phyloP scores from a whole-genome alignment of 306 rosid genomes.

The Amphicarpaea edgeworthii region DNA sequence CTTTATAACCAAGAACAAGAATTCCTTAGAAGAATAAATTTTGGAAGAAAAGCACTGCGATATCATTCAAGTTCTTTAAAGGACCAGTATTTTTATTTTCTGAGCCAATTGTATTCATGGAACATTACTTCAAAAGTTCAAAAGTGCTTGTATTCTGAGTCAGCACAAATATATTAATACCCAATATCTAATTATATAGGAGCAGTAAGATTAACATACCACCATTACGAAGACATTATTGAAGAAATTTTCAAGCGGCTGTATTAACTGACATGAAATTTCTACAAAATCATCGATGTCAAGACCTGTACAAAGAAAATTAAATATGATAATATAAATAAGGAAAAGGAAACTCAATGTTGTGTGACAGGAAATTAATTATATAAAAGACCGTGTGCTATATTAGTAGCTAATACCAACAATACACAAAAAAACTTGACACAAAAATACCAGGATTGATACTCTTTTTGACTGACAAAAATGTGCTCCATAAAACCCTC shows the following conservation, averaged over 20 bases:
- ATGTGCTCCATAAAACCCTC: conserved; percentile 75
- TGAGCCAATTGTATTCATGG: neutral
- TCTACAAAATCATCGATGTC: conserved; percentile 72
- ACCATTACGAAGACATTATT: conserved; percentile 89
- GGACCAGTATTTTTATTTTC: conserved; percentile 17
- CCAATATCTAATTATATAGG: neutral
- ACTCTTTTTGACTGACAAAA: conserved; percentile 62
- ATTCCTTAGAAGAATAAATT: neutral
- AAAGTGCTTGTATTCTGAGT: neutral
- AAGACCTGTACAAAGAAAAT: conserved; percentile 58
- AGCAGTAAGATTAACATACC: conserved; percentile 65
- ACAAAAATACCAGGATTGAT: conserved; percentile 64
- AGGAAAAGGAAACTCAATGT: neutral
- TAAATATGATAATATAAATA: conserved; percentile 7
- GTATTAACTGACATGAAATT: conserved; percentile 75
- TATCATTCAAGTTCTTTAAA: conserved; percentile 13
- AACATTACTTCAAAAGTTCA: neutral
- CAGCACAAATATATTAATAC: conserved; percentile 1
- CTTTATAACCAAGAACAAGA: neutral
- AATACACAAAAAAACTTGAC: neutral
- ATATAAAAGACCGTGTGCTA: neutral
- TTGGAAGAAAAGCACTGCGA: neutral
- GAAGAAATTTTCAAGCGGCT: conserved; percentile 94
- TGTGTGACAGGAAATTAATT: neutral
- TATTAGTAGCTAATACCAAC: neutral